These are phyloP conservation scores for Didymella keratinophila DNA, from an alignment of 2,329 filamentous ascomycete species.

Conservation along the genomic window DNA sequence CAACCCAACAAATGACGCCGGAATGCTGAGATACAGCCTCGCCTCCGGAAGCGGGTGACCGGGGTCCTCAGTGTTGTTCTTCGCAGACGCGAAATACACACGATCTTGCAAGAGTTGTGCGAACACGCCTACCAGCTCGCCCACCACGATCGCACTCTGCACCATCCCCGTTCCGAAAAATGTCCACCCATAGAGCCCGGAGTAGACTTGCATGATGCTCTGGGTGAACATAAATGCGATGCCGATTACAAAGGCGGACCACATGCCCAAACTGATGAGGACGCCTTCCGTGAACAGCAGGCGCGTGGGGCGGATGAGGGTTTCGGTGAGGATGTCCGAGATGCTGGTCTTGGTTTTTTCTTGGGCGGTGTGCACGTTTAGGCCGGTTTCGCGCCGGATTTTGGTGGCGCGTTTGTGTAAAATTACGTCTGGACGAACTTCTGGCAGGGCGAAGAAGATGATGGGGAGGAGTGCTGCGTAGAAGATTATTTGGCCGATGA, in stretches of 20 bases:
- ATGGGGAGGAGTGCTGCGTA: slow-evolving; percentile 55
- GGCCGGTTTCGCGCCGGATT: slow-evolving; percentile 41
- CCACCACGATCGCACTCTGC: slow-evolving; percentile 56
- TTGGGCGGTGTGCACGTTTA: slow-evolving; percentile 41
- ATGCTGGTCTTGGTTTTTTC: slow-evolving; percentile 48
- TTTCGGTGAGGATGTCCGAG: slow-evolving; percentile 44
- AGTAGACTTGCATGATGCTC: slow-evolving; percentile 55
- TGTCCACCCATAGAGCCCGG: slow-evolving; percentile 51
- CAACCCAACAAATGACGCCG: slow-evolving; percentile 57
- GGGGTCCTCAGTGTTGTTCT: slow-evolving; percentile 49
- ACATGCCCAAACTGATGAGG: slow-evolving; percentile 57
- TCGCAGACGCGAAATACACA: slow-evolving; percentile 54
- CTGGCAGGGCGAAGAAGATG: slow-evolving; percentile 54
- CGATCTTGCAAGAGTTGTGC: slow-evolving; percentile 48
- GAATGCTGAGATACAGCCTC: slow-evolving; percentile 55
- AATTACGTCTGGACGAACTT: slow-evolving; percentile 59
- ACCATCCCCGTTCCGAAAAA: slow-evolving; percentile 56
- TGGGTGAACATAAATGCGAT: slow-evolving; percentile 61
- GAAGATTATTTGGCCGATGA: slow-evolving; percentile 56
- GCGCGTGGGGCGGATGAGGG: slow-evolving; percentile 48
- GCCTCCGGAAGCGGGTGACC: slow-evolving; percentile 56
- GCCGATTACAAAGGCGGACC: slow-evolving; percentile 59
- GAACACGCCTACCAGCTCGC: slow-evolving; percentile 55
- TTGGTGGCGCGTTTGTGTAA: slow-evolving; percentile 49
- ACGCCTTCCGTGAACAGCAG: slow-evolving; percentile 61